Percentiles rank a stretch among this genome's conserved stretches.
These are phyloP conservation scores for Panicum hallii DNA, from an alignment of 202 grass and related monocot species.

Conservation along the genomic window DNA sequence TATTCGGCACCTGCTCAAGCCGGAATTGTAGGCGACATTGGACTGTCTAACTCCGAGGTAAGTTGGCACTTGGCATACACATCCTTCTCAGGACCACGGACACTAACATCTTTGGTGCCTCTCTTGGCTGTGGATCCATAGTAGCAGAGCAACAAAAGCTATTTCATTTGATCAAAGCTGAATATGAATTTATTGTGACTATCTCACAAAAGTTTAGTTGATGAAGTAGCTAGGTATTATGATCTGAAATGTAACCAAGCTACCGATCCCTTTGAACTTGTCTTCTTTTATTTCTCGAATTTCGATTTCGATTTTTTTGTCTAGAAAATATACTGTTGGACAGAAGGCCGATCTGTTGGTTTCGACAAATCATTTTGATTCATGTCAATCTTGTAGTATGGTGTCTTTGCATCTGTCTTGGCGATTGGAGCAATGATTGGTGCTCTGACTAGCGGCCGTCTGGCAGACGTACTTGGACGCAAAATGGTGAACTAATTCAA, in stretches of 20 bases:
- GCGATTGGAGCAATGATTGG: constrained; percentile 76
- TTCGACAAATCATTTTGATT: neutral
- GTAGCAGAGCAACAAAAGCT: neutral
- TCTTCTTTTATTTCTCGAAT: neutral
- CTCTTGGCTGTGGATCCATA: neutral
- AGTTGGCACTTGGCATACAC: constrained; percentile 9
- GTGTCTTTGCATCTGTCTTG: constrained; percentile 73
- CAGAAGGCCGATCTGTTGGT: constrained; percentile 1
- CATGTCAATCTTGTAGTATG: constrained; percentile 54
- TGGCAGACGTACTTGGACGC: constrained; percentile 69
- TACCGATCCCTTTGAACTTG: neutral
- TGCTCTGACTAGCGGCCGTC: constrained; percentile 57
- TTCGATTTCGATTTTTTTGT: neutral
- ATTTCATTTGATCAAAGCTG: constrained; percentile 23
- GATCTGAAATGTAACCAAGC: constrained; percentile 3
- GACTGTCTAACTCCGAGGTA: constrained; percentile 69
- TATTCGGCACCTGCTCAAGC: constrained; percentile 74
- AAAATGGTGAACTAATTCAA: constrained; percentile 57
- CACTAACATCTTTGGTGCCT: neutral
- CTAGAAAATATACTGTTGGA: constrained; percentile 5
- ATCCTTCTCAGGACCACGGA: neutral
- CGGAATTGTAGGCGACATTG: constrained; percentile 62
- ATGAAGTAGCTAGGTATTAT: neutral
- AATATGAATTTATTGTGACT: neutral
- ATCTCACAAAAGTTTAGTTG: neutral